Percentiles rank a stretch among this genome's conserved stretches.
Evolutionary conservation across 1,284 basidiomycete genomes (phyloP).

Genomic region (Sporisorium exsertum): DNA sequence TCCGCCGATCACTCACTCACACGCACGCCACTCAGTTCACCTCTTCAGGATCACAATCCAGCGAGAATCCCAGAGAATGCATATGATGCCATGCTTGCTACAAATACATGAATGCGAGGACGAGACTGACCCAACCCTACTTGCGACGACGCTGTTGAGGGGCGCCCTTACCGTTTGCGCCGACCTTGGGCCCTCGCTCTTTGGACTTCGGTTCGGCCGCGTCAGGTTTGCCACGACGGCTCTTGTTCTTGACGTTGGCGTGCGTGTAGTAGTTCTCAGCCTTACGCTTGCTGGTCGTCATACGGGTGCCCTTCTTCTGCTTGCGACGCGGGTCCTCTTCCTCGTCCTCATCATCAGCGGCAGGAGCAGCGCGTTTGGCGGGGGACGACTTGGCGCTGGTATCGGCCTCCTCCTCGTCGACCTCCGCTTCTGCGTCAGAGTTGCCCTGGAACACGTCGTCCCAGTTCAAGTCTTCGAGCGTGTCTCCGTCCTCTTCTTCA

Average conservation of each 20-base stretch:
- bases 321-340: conserved; percentile 39
- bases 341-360: conserved; percentile 58
- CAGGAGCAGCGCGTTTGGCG: conserved; percentile 52
- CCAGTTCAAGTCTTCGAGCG: conserved; percentile 80
- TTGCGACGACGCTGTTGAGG: conserved; percentile 41
- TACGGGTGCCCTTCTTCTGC: conserved; percentile 58
- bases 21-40: neutral
- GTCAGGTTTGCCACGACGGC: conserved; percentile 70
- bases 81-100: neutral
- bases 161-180: conserved; percentile 60
- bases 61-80: neutral
- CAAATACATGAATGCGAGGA: conserved; percentile 3
- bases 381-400: conserved; percentile 42
- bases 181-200: conserved; percentile 58
- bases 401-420: conserved; percentile 29
- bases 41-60: neutral
- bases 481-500: conserved; percentile 58
- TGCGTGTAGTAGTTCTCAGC: conserved; percentile 85
- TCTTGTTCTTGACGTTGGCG: conserved; percentile 70
- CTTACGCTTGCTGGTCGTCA: conserved; percentile 75
- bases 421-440: conserved; percentile 58
- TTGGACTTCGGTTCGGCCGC: conserved; percentile 45
- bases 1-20: neutral
- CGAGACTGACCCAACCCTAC: conserved; percentile 5
- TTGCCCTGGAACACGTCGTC: conserved; percentile 77